A percentile compares a stretch with the other conserved stretches of the same genome.
These are phyloP conservation scores for Saccharomycopsis sp. DNA, from an alignment of 805 yeast species.

Conservation along the genomic window DNA sequence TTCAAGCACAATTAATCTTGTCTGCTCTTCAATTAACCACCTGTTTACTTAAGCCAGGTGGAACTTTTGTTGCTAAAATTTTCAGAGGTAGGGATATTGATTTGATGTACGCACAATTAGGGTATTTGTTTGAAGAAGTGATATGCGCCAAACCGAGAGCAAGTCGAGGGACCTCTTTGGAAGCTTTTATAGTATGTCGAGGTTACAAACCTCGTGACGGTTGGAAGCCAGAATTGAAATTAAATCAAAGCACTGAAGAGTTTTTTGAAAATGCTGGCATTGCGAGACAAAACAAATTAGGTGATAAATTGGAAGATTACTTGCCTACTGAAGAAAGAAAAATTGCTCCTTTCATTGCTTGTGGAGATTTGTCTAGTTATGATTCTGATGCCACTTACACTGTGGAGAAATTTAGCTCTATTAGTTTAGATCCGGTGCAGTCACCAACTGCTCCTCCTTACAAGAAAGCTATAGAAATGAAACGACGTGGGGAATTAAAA, in stretches of 20 bases:
- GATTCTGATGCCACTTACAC: constrained; percentile 94
- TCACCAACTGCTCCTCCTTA: constrained; percentile 96
- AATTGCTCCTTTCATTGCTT: constrained; percentile 89
- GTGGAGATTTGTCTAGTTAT: constrained; percentile 82
- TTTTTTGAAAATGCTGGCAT: constrained; percentile 61
- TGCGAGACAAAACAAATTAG: constrained; percentile 36
- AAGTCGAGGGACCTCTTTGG: constrained; percentile 89
- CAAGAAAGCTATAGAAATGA: constrained; percentile 82
- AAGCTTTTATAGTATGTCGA: constrained; percentile 87
- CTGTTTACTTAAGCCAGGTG: constrained; percentile 81
- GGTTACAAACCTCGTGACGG: constrained; percentile 79
- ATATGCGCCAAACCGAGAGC: constrained; percentile 95
- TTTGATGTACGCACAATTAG: constrained; percentile 84
- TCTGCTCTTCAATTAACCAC: constrained; percentile 91
- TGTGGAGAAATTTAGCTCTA: constrained; percentile 20
- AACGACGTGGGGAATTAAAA: constrained; percentile 59
- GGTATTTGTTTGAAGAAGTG: constrained; percentile 76
- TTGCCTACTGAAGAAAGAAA: constrained; percentile 57
- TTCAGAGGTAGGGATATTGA: constrained; percentile 96
- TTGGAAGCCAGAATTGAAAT: constrained; percentile 66
- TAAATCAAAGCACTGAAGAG: constrained; percentile 65
- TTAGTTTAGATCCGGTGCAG: constrained; percentile 84
- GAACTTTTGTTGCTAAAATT: constrained; percentile 91
- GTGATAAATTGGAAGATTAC: constrained; percentile 36
- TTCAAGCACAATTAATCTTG: constrained; percentile 88